These are phyloP conservation scores for Aspergillus sp. DNA, from an alignment of 2,329 filamentous ascomycete species.

Conservation along the genomic window DNA sequence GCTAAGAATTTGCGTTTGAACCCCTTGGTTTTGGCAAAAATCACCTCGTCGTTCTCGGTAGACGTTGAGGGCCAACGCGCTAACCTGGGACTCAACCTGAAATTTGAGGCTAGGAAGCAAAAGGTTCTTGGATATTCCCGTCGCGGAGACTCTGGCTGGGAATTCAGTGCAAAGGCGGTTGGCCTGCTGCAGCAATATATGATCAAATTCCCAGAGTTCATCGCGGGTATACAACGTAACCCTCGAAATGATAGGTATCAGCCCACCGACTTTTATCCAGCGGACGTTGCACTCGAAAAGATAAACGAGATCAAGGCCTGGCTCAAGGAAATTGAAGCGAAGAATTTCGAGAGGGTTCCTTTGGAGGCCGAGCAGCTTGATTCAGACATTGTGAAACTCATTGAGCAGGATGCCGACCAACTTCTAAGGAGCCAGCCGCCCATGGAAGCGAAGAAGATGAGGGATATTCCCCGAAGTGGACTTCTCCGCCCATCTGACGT, in stretches of 20 bases:
- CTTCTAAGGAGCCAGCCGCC: slow-evolving; percentile 54
- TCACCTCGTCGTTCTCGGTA: slow-evolving; percentile 91
- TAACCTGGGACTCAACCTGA: slow-evolving; percentile 91
- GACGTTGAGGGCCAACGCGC: slow-evolving; percentile 77
- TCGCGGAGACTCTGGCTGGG: slow-evolving; percentile 84
- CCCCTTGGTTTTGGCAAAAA: slow-evolving; percentile 86
- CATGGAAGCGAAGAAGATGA: slow-evolving; percentile 67
- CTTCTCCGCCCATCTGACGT: slow-evolving; percentile 92
- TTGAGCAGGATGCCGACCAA: slow-evolving; percentile 74
- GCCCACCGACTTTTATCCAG: slow-evolving; percentile 82
- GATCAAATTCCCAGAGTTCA: slow-evolving; percentile 91
- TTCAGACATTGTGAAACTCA: slow-evolving; percentile 77
- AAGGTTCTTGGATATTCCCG: slow-evolving; percentile 96
- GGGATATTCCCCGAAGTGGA: slow-evolving; percentile 79
- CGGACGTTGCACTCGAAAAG: slow-evolving; percentile 69
- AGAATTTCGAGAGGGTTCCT: slow-evolving; percentile 91
- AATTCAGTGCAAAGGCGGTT: slow-evolving; percentile 85
- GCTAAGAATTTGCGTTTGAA: slow-evolving; percentile 79
- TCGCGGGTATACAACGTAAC: slow-evolving; percentile 81
- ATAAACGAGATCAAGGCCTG: slow-evolving; percentile 93
- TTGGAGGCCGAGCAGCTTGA: slow-evolving; percentile 96
- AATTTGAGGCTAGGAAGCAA: slow-evolving; percentile 92
- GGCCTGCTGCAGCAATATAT: slow-evolving; percentile 84
- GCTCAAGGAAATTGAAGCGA: slow-evolving; percentile 88
- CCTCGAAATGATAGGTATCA: slow-evolving; percentile 80